phyloP scores from a whole-genome alignment of 192 early-diverging fungal species.

The Geranomyces variabilis region DNA sequence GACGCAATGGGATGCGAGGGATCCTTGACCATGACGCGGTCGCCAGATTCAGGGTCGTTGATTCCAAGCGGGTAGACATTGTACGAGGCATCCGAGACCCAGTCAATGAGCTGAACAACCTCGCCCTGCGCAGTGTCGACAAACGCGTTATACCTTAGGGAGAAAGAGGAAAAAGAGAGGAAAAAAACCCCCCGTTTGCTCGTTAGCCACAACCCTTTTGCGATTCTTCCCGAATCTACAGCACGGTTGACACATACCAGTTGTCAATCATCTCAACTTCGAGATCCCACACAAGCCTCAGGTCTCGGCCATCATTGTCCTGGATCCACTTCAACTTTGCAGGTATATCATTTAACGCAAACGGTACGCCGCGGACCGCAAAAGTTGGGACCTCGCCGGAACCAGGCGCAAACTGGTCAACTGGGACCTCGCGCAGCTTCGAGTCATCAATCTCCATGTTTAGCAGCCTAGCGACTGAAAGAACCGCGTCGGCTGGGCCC shows the following conservation, averaged over 20 bases:
- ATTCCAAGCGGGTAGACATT: slow-evolving; percentile 79
- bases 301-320: slow-evolving; percentile 46
- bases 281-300: slow-evolving; percentile 83
- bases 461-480: slow-evolving; percentile 64
- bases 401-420: slow-evolving; percentile 35
- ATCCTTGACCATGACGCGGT: slow-evolving; percentile 55
- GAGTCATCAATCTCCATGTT: slow-evolving; percentile 48
- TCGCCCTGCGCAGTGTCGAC: slow-evolving; percentile 63
- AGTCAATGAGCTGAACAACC: slow-evolving; percentile 78
- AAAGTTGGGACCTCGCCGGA: slow-evolving; percentile 50
- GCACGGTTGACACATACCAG: slow-evolving; percentile 49
- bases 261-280: slow-evolving; percentile 76
- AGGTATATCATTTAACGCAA: slow-evolving; percentile 52
- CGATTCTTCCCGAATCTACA: not conserved
- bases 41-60: slow-evolving; percentile 76
- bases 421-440: slow-evolving; percentile 21
- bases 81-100: slow-evolving; percentile 79
- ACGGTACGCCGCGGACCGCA: slow-evolving; percentile 45
- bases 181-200: not conserved
- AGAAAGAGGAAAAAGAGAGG: not conserved
- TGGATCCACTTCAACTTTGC: slow-evolving; percentile 69
- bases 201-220: slow-evolving; percentile 46
- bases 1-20: slow-evolving; percentile 63
- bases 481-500: slow-evolving; percentile 60
- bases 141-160: slow-evolving; percentile 48